Percentiles rank a stretch among this genome's conserved stretches.
Evolutionary conservation across 2,329 filamentous ascomycete species (phyloP).

Genomic region (Zasmidium angulare): DNA sequence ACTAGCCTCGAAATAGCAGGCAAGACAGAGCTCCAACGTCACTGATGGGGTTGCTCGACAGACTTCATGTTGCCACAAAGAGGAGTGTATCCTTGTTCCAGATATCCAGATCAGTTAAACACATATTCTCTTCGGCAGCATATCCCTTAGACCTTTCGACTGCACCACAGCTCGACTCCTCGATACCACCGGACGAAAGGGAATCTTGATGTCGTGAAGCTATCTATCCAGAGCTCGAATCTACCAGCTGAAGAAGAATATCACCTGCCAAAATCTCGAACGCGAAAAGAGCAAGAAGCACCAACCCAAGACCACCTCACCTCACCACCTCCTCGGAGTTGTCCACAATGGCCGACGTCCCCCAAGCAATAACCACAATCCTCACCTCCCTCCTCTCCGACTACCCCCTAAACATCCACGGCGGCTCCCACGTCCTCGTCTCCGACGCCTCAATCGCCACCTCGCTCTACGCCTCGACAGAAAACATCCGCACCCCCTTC

Average conservation of each 20-base stretch:
- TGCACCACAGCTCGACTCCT: too few species aligned
- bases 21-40: not conserved
- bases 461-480: constrained; percentile 20
- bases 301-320: too few species aligned
- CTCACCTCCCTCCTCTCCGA: constrained; percentile 22
- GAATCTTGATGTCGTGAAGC: not conserved
- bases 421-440: constrained; percentile 24
- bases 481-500: constrained; percentile 24
- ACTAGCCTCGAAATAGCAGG: not conserved
- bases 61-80: too few species aligned
- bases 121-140: too few species aligned
- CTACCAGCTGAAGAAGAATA: not conserved
- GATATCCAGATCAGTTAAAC: too few species aligned
- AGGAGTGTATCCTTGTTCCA: not conserved
- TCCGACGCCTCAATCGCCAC: constrained; percentile 23
- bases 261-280: not conserved
- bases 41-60: not conserved
- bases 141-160: too few species aligned
- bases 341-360: not conserved
- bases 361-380: constrained; percentile 3
- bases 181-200: not conserved
- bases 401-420: constrained; percentile 24
- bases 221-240: not conserved
- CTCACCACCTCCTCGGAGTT: too few species aligned
- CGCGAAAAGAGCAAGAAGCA: too few species aligned